These are phyloP conservation scores for Populus hybrid DNA, from an alignment of 441 rosid species.

Conservation along the genomic window DNA sequence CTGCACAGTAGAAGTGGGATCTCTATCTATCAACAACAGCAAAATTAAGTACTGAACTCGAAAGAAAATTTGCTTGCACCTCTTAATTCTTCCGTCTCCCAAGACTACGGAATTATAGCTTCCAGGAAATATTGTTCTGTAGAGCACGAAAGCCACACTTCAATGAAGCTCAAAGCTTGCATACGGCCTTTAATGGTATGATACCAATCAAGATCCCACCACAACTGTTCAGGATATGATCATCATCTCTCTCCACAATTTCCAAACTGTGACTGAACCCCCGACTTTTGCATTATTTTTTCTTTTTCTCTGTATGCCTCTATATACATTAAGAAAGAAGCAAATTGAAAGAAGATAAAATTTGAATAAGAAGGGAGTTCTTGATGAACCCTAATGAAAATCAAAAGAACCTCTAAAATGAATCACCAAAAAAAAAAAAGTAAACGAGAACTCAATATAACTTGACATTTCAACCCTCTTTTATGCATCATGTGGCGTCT, in stretches of 20 bases:
- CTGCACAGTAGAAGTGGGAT: constrained; percentile 13
- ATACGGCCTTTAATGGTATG: neutral
- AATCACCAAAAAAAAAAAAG: constrained; percentile 7
- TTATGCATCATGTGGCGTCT: constrained; percentile 40
- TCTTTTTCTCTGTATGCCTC: constrained; percentile 20
- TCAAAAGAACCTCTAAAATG: constrained; percentile 24
- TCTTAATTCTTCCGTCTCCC: neutral
- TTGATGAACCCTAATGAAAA: constrained; percentile 36
- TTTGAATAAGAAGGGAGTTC: neutral
- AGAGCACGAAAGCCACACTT: neutral
- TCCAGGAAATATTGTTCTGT: neutral
- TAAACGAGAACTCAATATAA: neutral
- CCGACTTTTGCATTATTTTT: constrained; percentile 11
- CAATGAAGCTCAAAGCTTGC: neutral
- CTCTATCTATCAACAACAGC: constrained; percentile 2
- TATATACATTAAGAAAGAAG: constrained; percentile 27
- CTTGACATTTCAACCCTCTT: neutral
- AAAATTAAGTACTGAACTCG: neutral
- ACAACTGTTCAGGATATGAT: constrained; percentile 3
- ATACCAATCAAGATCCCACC: constrained; percentile 6
- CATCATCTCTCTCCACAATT: neutral
- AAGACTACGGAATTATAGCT: constrained; percentile 9
- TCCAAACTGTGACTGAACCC: neutral
- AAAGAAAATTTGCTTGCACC: neutral
- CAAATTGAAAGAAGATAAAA: neutral